A percentile compares a stretch with the other conserved stretches of the same genome.
These are phyloP conservation scores for Fusarium illudens DNA, from an alignment of 2,329 filamentous ascomycete species.

Conservation along the genomic window DNA sequence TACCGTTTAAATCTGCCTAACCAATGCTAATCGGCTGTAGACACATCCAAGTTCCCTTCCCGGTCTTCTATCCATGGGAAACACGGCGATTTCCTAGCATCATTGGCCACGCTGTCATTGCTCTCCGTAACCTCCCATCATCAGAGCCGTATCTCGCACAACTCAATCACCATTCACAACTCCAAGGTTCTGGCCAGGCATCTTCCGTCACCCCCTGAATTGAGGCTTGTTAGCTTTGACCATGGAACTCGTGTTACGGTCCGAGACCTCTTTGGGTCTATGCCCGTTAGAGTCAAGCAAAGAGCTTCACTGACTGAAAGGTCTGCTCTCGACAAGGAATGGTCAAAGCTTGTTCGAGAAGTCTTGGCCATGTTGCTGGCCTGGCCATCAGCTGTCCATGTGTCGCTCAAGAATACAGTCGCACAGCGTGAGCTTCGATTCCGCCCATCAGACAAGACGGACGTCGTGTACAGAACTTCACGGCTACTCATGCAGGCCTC, in stretches of 20 bases:
- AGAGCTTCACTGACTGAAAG: slow-evolving; percentile 66
- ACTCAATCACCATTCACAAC: slow-evolving; percentile 75
- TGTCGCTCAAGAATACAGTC: slow-evolving; percentile 66
- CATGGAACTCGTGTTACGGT: slow-evolving; percentile 82
- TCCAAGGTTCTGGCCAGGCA: slow-evolving; percentile 71
- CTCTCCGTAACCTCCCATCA: slow-evolving; percentile 80
- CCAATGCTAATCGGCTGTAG: slow-evolving; percentile 53
- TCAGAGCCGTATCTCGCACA: slow-evolving; percentile 64
- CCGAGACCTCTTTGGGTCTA: slow-evolving; percentile 84
- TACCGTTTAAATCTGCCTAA: not conserved
- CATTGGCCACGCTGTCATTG: slow-evolving; percentile 78
- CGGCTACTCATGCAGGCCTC: slow-evolving; percentile 72
- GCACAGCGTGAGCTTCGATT: slow-evolving; percentile 51
- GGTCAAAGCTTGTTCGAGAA: slow-evolving; percentile 67
- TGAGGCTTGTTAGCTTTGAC: slow-evolving; percentile 61
- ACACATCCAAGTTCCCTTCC: slow-evolving; percentile 76
- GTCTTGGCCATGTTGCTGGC: slow-evolving; percentile 74
- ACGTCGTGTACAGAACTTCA: slow-evolving; percentile 43
- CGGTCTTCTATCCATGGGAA: slow-evolving; percentile 66
- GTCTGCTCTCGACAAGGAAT: slow-evolving; percentile 66
- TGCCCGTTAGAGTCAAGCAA: slow-evolving; percentile 90
- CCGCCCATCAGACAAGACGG: slow-evolving; percentile 37
- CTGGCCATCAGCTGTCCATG: slow-evolving; percentile 65
- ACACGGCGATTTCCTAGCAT: slow-evolving; percentile 79
- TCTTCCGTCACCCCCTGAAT: slow-evolving; percentile 65